Evolutionary conservation across 257 asterid species (phyloP).

Genomic region (Fraxinus excelsior): DNA sequence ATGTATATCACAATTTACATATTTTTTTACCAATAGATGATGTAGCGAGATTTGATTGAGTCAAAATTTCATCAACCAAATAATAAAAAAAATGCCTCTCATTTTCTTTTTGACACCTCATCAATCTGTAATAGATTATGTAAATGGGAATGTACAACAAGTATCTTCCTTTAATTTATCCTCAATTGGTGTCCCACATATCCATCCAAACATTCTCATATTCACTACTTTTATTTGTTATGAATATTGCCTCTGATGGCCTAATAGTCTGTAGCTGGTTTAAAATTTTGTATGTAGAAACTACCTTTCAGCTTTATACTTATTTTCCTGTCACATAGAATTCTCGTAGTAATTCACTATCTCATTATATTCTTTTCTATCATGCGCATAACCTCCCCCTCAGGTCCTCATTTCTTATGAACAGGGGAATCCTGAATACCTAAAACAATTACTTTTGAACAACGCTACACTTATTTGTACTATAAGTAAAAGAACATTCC

Average conservation of each 20-base stretch:
- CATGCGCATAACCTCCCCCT: background rate
- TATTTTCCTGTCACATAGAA: background rate
- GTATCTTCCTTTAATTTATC: background rate
- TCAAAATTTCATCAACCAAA: too few relatives aligned
- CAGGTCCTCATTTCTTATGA: background rate
- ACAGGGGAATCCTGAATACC: background rate
- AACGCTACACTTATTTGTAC: background rate
- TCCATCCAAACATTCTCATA: background rate
- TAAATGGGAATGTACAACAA: too few relatives aligned
- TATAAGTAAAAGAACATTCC: background rate
- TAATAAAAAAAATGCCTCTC: too few relatives aligned
- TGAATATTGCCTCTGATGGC: background rate
- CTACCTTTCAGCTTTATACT: background rate
- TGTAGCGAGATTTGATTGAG: too few relatives aligned
- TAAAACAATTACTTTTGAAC: background rate
- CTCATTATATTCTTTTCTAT: background rate
- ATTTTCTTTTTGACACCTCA: too few relatives aligned
- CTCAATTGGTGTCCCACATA: background rate
- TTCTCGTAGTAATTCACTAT: background rate
- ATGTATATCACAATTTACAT: too few relatives aligned
- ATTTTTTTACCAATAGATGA: too few relatives aligned
- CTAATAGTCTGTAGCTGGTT: background rate
- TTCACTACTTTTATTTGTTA: background rate
- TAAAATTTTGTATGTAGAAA: background rate
- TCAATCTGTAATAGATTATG: too few relatives aligned